Evolutionary conservation across 176 grass and related monocot genomes (phyloP).

Genomic region (bread wheat (Triticum aestivum)): IWGSC_CS_RefSeq_v2.1 NC_057806.1:314417917-314418416

Average conservation of each 20-base stretch:
- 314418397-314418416: background rate
- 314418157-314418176: no score
- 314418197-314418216: no score
- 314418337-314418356: background rate
- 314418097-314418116: no score
- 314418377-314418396: background rate
- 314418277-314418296: background rate
- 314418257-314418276: background rate
- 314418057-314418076: conserved; percentile 6
- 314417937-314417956: background rate
- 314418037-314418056: background rate
- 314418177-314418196: no score
- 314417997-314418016: background rate
- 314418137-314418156: no score
- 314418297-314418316: background rate
- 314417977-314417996: background rate
- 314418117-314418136: no score
- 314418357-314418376: background rate
- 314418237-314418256: background rate
- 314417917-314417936: background rate
- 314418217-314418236: no score
- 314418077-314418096: background rate
- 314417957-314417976: background rate
- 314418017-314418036: background rate
- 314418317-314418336: conserved; percentile 7